Conservation (phyloP, 495 filamentous ascomycete species). For the Tuber brumale region DNA sequence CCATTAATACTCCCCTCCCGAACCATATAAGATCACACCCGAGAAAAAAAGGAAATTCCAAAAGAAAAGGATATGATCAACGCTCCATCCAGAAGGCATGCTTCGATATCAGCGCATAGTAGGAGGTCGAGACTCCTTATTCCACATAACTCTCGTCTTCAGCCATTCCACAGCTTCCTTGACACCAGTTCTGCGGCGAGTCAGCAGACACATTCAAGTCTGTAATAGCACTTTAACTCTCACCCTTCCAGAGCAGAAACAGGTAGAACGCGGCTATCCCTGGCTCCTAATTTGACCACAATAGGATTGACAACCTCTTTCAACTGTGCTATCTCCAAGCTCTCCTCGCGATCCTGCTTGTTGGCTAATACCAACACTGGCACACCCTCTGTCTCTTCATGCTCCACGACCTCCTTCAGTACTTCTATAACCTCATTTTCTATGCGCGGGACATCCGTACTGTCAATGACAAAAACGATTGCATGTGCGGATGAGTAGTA, state of each 20-base stretch:
- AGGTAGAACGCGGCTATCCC: slow-evolving; percentile 83
- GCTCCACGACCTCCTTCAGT: slow-evolving; percentile 61
- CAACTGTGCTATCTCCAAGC: slow-evolving; percentile 91
- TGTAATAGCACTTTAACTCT: not conserved
- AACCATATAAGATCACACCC: not conserved
- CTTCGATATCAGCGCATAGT: slow-evolving; percentile 65
- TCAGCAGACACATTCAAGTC: slow-evolving; percentile 9
- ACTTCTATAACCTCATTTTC: slow-evolving; percentile 76
- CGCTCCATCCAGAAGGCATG: not conserved
- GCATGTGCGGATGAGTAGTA: slow-evolving; percentile 92
- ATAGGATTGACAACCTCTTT: slow-evolving; percentile 95
- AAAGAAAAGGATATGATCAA: not conserved
- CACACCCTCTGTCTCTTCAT: slow-evolving; percentile 78
- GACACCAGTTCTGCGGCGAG: slow-evolving; percentile 60
- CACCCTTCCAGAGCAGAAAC: slow-evolving; percentile 78
- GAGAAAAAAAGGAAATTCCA: not conserved
- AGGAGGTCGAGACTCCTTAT: slow-evolving; percentile 83
- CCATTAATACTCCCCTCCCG: not conserved
- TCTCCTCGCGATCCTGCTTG: slow-evolving; percentile 96
- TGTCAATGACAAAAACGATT: slow-evolving; percentile 95
- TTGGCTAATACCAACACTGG: slow-evolving; percentile 90
- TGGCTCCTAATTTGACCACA: slow-evolving; percentile 79
- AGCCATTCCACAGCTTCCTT: slow-evolving; percentile 95
- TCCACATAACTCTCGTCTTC: slow-evolving; percentile 84
- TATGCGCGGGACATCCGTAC: slow-evolving; percentile 76